A percentile compares a stretch with the other conserved stretches of the same genome.
phyloP scores from a whole-genome alignment of 2,329 filamentous ascomycete genomes.

The Teratosphaeria viscida region DNA sequence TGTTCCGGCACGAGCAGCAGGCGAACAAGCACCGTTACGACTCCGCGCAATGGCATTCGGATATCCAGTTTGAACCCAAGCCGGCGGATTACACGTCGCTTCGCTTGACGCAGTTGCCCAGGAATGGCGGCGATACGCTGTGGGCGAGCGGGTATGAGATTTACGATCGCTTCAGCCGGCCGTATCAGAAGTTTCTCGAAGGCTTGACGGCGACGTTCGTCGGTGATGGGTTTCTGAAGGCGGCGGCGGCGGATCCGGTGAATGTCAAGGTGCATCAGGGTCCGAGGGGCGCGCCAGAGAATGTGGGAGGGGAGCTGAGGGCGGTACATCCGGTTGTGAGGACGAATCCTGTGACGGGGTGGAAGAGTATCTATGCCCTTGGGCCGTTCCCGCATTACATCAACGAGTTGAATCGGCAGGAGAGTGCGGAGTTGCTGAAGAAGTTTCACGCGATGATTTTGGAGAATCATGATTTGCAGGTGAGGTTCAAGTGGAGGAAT shows the following conservation, averaged over 20 bases:
- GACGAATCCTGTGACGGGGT: constrained; percentile 54
- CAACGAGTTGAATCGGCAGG: constrained; percentile 34
- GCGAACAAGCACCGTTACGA: constrained; percentile 7
- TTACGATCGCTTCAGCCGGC: constrained; percentile 45
- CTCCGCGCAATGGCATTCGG: constrained; percentile 39
- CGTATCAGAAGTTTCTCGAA: constrained; percentile 50
- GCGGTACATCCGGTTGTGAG: constrained; percentile 45
- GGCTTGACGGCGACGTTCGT: constrained; percentile 39
- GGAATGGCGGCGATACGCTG: constrained; percentile 30
- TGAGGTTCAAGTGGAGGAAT: constrained; percentile 53
- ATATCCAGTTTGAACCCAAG: constrained; percentile 32
- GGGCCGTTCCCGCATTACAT: constrained; percentile 22
- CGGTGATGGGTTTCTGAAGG: constrained; percentile 24
- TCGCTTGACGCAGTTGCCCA: constrained; percentile 26
- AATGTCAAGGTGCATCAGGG: constrained; percentile 22
- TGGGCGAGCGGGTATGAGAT: constrained; percentile 45
- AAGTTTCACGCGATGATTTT: constrained; percentile 41
- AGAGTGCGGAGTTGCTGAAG: constrained; percentile 33
- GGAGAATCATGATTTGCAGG: constrained; percentile 57
- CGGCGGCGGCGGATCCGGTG: constrained; percentile 34
- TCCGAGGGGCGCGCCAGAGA: constrained; percentile 32
- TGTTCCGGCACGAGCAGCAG: constrained; percentile 10
- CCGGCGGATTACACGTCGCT: constrained; percentile 32
- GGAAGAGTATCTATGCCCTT: constrained; percentile 46
- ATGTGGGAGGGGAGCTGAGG: constrained; percentile 40